Base-by-base conservation (phyloP, 768 basidiomycete species). In the Boletus vinaceobasis region DNA sequence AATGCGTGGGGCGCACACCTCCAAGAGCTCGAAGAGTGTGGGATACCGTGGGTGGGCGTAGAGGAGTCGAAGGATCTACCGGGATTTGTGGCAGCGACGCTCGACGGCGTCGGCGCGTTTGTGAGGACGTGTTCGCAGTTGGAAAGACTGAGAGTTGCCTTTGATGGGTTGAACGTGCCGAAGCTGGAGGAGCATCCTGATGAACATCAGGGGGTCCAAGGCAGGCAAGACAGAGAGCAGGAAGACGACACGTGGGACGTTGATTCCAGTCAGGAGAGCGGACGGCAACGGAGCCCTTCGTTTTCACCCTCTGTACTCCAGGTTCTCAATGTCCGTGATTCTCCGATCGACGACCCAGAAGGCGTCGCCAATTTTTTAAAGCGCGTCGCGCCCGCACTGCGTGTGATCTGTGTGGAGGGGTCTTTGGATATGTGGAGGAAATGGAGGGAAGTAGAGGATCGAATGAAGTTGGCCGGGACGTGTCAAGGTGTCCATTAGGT, bases 311-410 rank as follows among this genome's bases (percentile, higher is more conserved):
- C 60, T 26, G 52, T 26, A 3, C 55, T 71, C 14, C 56, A 59
- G 48, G 61, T 66, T 7, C 62, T 70, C 48, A 66, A 70, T 7
- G 60, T 70, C 10, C 65, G 68, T 0, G 56, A 70, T 52, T 72
- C 69, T 5, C 61, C 56, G 1, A 66, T 70, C 29, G 59, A 52
- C 7, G 36, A 70, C 21, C 64, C 66, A 4, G 61, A 60, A 39
- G 43, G 55, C 35, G 69, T 70, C 1, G 69, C 68, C 43, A 43
- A 50, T 19, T 71, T 61, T 60, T 33, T 70, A 44, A 64, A 57
- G 31, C 56, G 49, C 10, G 45, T 64, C 19, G 62, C 67, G 1
- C 69, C 69, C 5, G 55, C 52, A 7, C 47, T 72, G 58, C 62
- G 61, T 9, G 57, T 57, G 3, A 65, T 69, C 11, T 58, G 56